Evolutionary conservation across 208 protist genomes (phyloP).

Genomic region (Trypanosoma lewisi): DNA sequence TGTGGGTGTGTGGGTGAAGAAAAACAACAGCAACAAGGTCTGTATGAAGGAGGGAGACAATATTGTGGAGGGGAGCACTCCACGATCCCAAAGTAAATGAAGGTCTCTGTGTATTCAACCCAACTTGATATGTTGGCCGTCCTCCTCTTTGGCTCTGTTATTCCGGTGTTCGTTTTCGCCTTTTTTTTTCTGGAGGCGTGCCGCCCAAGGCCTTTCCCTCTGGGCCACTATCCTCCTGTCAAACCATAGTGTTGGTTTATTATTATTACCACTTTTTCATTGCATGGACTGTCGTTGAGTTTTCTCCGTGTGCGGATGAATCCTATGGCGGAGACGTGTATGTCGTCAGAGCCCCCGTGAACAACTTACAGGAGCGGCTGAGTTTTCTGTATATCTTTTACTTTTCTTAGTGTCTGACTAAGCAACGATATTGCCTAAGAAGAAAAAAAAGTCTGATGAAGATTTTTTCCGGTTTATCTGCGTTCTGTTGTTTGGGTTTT

Average conservation of each 20-base stretch:
- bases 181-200: background rate
- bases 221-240: constrained; percentile 30
- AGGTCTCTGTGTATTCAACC: background rate
- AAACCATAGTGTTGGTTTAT: constrained; percentile 26
- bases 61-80: too few species aligned
- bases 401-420: background rate
- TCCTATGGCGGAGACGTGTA: background rate
- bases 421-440: background rate
- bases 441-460: background rate
- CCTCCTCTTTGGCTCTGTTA: background rate
- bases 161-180: constrained; percentile 1
- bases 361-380: background rate
- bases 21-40: too few species aligned
- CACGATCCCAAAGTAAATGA: background rate
- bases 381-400: background rate
- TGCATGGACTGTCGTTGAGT: background rate
- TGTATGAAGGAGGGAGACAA: too few species aligned
- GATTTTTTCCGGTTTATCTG: background rate
- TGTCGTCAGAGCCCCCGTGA: background rate
- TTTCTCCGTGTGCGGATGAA: constrained; percentile 14
- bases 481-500: background rate
- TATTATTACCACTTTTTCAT: background rate
- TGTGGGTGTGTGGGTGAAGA: too few species aligned
- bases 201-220: constrained; percentile 12
- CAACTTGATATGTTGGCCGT: background rate